Evolutionary conservation across 768 basidiomycete genomes (phyloP).

Genomic region (Suillus variegatus): DNA sequence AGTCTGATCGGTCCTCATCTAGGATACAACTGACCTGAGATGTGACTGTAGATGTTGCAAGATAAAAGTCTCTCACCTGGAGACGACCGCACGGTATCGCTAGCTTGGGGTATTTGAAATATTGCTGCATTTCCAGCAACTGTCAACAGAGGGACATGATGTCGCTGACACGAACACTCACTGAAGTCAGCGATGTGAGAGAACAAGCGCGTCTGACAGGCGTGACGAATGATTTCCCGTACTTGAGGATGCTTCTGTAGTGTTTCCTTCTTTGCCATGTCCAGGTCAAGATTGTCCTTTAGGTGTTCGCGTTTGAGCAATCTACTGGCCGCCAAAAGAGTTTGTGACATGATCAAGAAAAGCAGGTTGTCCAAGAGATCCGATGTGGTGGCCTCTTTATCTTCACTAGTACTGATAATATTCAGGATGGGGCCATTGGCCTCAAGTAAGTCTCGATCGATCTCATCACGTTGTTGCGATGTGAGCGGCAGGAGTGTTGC

Average conservation of each 20-base stretch:
- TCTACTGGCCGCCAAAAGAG: too few species aligned
- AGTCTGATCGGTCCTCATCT: background rate
- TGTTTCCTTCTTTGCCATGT: background rate
- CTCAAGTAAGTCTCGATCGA: background rate
- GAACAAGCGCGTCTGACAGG: background rate
- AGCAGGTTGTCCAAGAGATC: too few species aligned
- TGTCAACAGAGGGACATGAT: background rate
- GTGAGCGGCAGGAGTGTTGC: background rate
- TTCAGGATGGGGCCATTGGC: too few species aligned
- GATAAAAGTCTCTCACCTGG: background rate
- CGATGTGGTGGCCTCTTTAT: too few species aligned
- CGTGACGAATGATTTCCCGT: background rate
- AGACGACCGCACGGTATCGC: too few species aligned
- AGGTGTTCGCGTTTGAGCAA: background rate
- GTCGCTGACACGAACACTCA: background rate
- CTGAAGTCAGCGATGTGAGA: background rate
- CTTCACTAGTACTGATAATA: too few species aligned
- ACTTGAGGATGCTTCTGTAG: background rate
- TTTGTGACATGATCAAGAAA: too few species aligned
- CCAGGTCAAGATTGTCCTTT: background rate
- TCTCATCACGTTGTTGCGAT: background rate
- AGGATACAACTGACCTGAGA: background rate
- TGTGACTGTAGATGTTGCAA: background rate
- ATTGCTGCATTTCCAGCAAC: background rate
- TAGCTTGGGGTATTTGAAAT: background rate